Base-by-base conservation (phyloP, 495 filamentous ascomycete species). In the Pseudotulostoma volvatum region DNA sequence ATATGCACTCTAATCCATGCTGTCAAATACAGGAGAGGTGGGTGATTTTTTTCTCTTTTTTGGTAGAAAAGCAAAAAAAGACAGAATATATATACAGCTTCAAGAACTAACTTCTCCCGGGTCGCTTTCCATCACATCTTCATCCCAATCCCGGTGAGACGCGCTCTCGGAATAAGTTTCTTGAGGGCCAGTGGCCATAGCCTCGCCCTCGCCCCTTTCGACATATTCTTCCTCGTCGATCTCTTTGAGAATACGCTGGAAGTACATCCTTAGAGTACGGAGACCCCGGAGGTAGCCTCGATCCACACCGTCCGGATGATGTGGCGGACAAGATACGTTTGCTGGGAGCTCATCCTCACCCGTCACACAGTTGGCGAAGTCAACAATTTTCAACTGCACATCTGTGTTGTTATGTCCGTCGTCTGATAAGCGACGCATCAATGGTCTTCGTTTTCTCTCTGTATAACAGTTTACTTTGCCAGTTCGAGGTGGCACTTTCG, bases 281-380 rank as follows among this genome's bases (percentile, higher is more conserved):
- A 97, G 59, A 0, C 90, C 90, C 31, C 86, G 76, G 34, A 97
- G 65, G 50, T 96, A 97, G 7, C 90, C 90, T 15, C 74, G 67
- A 49, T 97, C 90, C 21, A 93, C 75, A 43, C 82, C 81, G 34
- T 76, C 58, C 2, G 80, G 83, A 54, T 86, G 68, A 38, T 76
- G 65, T 17, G 92, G 90, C 13, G 92, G 92, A 43, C 88, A 94
- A 19, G 74, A 66, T 19, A 73, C 71, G 38, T 70, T 62, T 4
- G 75, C 62, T 16, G 75, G 57, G 13, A 74, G 42, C 20, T 66
- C 57, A 49, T 94, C 84, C 37, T 87, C 84, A 3, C 82, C 80
- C 7, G 85, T 94, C 5, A 96, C 79, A 45, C 87, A 95, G 52
- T 97, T 97, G 18, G 90, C 90, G 64, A 97, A 97, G 54, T 97